Conservation (phyloP, 2,329 filamentous ascomycete genomes). For the Diplodia intermedia region DNA sequence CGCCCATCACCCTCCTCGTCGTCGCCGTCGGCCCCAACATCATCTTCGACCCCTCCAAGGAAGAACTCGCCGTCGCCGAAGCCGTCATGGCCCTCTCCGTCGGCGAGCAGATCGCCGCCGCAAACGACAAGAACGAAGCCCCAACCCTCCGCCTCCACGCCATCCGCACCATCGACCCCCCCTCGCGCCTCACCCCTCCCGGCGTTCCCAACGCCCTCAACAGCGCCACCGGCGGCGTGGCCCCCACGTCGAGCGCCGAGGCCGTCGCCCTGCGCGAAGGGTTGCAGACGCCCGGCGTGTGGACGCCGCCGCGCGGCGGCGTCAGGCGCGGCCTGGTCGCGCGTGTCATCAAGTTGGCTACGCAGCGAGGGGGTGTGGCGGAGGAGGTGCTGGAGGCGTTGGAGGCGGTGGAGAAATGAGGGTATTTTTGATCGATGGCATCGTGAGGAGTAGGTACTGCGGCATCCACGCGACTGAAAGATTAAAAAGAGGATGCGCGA, state of each 20-base stretch:
- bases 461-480: too few species aligned
- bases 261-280: constrained; percentile 59
- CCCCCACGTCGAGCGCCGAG: constrained; percentile 48
- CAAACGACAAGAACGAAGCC: constrained; percentile 33
- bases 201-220: constrained; percentile 58
- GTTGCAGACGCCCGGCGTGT: constrained; percentile 71
- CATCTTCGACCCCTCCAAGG: constrained; percentile 89
- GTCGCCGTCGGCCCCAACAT: constrained; percentile 85
- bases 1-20: constrained; percentile 89
- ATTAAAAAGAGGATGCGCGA: too few species aligned
- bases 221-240: constrained; percentile 52
- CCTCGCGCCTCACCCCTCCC: constrained; percentile 56
- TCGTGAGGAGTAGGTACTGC: too few species aligned
- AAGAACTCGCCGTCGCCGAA: constrained; percentile 93
- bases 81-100: constrained; percentile 86
- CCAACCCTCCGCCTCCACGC: constrained; percentile 49
- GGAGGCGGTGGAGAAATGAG: constrained; percentile 69
- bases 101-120: constrained; percentile 45
- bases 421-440: too few species aligned
- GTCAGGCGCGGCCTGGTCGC: constrained; percentile 76
- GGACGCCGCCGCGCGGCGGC: constrained; percentile 84
- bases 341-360: constrained; percentile 75
- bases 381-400: constrained; percentile 85
- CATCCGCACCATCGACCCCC: constrained; percentile 58
- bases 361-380: constrained; percentile 79